phyloP scores from a whole-genome alignment of 176 grass and related monocot species.

The Ananas comosus region DNA sequence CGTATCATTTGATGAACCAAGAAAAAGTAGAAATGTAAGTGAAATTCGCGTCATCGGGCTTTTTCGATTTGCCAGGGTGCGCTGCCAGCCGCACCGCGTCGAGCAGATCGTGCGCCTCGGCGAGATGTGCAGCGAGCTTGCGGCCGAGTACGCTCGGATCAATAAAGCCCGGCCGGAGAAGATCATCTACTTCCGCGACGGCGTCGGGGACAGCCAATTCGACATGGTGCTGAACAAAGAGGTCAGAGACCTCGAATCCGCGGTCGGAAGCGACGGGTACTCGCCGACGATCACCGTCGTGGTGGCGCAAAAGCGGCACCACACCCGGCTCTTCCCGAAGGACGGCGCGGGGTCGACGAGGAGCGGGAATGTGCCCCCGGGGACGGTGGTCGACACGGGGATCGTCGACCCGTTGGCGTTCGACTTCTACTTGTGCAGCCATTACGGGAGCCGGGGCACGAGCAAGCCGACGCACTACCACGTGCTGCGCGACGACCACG shows the following conservation, averaged over 20 bases:
- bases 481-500: constrained; percentile 29
- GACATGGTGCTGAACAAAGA: constrained; percentile 40
- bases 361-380: constrained; percentile 44
- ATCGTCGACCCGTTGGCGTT: constrained; percentile 31
- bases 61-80: not conserved
- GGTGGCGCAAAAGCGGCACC: constrained; percentile 50
- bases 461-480: constrained; percentile 61
- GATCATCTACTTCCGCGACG: constrained; percentile 62
- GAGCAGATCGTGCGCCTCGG: not conserved
- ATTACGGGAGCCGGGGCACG: constrained; percentile 37
- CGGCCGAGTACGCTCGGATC: not conserved
- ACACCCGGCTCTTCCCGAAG: constrained; percentile 45
- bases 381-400: constrained; percentile 45
- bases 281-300: constrained; percentile 45
- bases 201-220: constrained; percentile 50
- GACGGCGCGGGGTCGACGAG: not conserved
- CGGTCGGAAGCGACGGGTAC: constrained; percentile 20
- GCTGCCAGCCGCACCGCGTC: not conserved
- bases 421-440: constrained; percentile 67
- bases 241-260: constrained; percentile 23
- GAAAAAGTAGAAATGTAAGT: too few relatives aligned
- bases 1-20: too few relatives aligned
- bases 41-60: too few relatives aligned
- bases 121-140: not conserved
- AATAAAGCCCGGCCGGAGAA: constrained; percentile 13